These are phyloP conservation scores for Syzygium jambos DNA, from an alignment of 345 rosid species.

Conservation along the genomic window DNA sequence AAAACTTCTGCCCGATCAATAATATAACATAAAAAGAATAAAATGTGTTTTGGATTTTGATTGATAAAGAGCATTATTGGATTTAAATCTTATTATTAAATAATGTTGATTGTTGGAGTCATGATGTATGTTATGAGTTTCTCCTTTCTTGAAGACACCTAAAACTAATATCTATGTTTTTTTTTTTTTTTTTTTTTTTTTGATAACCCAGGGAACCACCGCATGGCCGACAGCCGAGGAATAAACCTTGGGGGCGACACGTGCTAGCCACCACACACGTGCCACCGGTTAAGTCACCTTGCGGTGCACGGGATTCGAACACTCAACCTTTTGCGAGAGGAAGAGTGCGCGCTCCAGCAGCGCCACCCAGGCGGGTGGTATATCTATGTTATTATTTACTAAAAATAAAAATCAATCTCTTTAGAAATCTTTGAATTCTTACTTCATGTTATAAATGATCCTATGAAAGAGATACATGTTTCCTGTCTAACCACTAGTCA, in stretches of 20 bases:
- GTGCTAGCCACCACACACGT: too few species aligned
- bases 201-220: too few species aligned
- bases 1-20: not conserved
- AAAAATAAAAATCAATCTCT: not conserved
- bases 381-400: not conserved
- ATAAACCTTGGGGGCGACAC: too few species aligned
- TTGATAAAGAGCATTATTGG: not conserved
- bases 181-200: too few species aligned
- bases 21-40: not conserved
- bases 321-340: too few species aligned
- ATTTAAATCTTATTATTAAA: not conserved
- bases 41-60: not conserved
- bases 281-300: too few species aligned
- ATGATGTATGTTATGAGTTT: not conserved
- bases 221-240: too few species aligned
- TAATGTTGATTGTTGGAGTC: not conserved
- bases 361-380: too few species aligned
- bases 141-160: not conserved
- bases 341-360: too few species aligned
- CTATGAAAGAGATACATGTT: not conserved
- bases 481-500: not conserved
- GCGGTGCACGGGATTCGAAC: too few species aligned
- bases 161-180: not conserved
- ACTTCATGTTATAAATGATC: not conserved
- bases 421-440: not conserved